phyloP scores from a whole-genome alignment of 106 monocot genomes.

The Platanthera guangdongensis region DNA sequence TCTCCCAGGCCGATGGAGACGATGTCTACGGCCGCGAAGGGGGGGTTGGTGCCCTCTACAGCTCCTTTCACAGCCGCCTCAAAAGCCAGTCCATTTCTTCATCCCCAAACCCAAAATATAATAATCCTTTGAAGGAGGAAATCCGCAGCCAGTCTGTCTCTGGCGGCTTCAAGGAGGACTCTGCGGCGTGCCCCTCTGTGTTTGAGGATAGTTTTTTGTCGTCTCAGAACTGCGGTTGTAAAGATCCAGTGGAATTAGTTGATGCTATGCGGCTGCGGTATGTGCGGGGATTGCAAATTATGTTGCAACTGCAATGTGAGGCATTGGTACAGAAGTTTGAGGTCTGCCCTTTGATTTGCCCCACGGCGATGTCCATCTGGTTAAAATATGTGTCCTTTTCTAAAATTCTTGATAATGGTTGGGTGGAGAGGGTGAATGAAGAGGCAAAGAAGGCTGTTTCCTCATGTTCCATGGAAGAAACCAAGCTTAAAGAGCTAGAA shows the following conservation, averaged over 20 bases:
- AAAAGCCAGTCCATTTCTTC: not conserved
- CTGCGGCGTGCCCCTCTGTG: not conserved
- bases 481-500: not conserved
- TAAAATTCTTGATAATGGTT: conserved; percentile 40
- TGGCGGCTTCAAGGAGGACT: not conserved
- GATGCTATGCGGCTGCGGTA: conserved; percentile 36
- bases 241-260: conserved; percentile 18
- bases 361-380: conserved; percentile 48
- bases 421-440: conserved; percentile 28
- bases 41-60: conserved; percentile 27
- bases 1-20: conserved; percentile 29
- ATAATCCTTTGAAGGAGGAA: conserved; percentile 8
- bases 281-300: conserved; percentile 73
- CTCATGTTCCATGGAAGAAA: not conserved
- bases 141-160: conserved; percentile 4
- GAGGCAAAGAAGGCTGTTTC: conserved; percentile 16
- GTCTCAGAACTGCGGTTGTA: conserved; percentile 29
- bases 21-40: conserved; percentile 6
- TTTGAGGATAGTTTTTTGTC: conserved; percentile 15
- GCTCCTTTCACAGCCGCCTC: conserved; percentile 14
- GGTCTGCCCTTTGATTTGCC: conserved; percentile 44
- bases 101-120: not conserved
- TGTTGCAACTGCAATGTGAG: conserved; percentile 74
- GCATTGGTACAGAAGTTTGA: conserved; percentile 51
- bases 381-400: conserved; percentile 32